A percentile compares a stretch with the other conserved stretches of the same genome.
Evolutionary conservation across 768 basidiomycete species (phyloP).

Genomic region (Amanita fuliginea): DNA sequence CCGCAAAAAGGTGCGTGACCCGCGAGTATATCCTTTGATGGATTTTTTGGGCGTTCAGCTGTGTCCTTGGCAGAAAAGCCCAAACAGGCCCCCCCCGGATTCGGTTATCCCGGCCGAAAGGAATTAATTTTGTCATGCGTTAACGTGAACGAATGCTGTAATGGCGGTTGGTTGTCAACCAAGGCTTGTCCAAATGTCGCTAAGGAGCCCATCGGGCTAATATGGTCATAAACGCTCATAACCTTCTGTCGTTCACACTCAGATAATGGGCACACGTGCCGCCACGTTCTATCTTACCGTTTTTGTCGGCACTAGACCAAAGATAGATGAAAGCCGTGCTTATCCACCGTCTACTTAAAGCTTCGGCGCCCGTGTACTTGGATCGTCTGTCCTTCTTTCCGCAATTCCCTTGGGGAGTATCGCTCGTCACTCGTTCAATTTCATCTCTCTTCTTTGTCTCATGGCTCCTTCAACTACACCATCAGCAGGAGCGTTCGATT

Average conservation of each 20-base stretch:
- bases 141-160: too few species aligned
- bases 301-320: neutral
- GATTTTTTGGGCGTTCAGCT: too few species aligned
- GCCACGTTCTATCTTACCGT: neutral
- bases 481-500: constrained; percentile 10
- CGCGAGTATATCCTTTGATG: too few species aligned
- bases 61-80: too few species aligned
- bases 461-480: neutral
- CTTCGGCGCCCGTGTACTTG: neutral
- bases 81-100: too few species aligned
- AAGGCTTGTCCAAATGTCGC: neutral
- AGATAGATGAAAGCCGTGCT: neutral
- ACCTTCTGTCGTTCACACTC: neutral
- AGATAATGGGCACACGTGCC: constrained; percentile 2
- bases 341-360: neutral
- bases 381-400: too few species aligned
- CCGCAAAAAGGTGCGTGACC: too few species aligned
- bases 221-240: neutral
- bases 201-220: neutral
- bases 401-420: too few species aligned
- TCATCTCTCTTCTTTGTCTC: neutral
- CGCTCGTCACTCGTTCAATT: neutral
- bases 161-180: neutral
- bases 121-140: too few species aligned
- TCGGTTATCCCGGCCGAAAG: too few species aligned